A percentile compares a stretch with the other conserved stretches of the same genome.
phyloP scores from a whole-genome alignment of 2,329 filamentous ascomycete genomes.

The Fusarium mangiferae region DNA sequence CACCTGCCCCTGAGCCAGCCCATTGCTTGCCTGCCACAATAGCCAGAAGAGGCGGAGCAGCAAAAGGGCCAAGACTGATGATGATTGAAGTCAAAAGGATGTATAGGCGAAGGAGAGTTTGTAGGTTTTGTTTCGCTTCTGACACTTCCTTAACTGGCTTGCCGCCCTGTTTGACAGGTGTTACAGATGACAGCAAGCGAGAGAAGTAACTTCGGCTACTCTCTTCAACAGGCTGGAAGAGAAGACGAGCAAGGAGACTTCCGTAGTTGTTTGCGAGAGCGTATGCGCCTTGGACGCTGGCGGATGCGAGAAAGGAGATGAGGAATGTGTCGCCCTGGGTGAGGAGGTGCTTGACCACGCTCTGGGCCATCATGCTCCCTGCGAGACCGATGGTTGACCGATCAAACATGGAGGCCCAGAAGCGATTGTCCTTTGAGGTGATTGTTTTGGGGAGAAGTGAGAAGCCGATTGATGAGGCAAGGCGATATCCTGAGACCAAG shows the following conservation, averaged over 20 bases:
- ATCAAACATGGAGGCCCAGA: constrained; percentile 72
- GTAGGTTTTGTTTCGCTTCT: constrained; percentile 64
- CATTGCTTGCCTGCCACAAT: constrained; percentile 82
- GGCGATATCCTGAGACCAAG: constrained; percentile 64
- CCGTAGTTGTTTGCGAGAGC: constrained; percentile 96
- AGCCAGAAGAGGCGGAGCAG: constrained; percentile 77
- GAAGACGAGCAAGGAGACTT: constrained; percentile 83
- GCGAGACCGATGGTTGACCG: constrained; percentile 76
- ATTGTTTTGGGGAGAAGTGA: constrained; percentile 69
- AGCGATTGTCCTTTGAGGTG: constrained; percentile 46
- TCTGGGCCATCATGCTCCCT: constrained; percentile 87
- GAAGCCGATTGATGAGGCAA: constrained; percentile 70
- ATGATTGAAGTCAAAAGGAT: constrained; percentile 76
- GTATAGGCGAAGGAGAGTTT: constrained; percentile 77
- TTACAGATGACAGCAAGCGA: constrained; percentile 69
- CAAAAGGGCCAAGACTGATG: constrained; percentile 76
- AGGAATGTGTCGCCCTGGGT: constrained; percentile 95
- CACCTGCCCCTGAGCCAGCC: constrained; percentile 76
- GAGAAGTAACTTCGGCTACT: constrained; percentile 91
- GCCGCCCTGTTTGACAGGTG: constrained; percentile 22
- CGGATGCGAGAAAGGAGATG: constrained; percentile 79
- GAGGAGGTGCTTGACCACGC: constrained; percentile 88
- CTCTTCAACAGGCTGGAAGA: constrained; percentile 97
- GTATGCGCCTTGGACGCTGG: constrained; percentile 88
- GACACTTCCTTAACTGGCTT: constrained; percentile 46